phyloP scores from a whole-genome alignment of 352 stramenopile genomes.

The Globisporangium sylvaticum region DNA sequence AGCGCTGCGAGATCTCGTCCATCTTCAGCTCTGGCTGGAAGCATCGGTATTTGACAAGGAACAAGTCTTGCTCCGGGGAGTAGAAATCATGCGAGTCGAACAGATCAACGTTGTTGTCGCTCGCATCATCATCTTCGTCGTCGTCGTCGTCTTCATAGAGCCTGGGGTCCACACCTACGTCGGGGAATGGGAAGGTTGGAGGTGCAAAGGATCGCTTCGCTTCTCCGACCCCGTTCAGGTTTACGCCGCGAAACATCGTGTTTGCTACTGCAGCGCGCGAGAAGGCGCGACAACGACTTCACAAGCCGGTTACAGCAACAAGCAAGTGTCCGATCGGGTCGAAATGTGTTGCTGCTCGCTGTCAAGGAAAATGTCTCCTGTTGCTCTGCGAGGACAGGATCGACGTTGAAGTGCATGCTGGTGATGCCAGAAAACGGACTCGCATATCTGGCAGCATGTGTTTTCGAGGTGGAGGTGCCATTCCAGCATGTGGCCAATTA shows the following conservation, averaged over 20 bases:
- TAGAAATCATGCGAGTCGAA: constrained; percentile 44
- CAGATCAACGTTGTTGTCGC: constrained; percentile 29
- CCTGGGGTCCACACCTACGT: constrained; percentile 9
- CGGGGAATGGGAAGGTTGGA: constrained; percentile 31
- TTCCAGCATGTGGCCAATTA: background rate
- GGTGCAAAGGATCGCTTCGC: constrained; percentile 10
- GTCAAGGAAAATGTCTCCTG: background rate
- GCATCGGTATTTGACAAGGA: constrained; percentile 54
- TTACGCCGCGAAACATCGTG: constrained; percentile 3
- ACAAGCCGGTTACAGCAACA: background rate
- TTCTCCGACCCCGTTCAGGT: background rate
- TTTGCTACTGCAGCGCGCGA: background rate
- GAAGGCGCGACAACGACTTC: background rate
- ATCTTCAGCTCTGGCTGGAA: constrained; percentile 45
- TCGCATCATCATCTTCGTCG: constrained; percentile 22
- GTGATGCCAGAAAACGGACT: background rate
- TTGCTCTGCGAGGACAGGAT: background rate
- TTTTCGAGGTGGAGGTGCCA: background rate
- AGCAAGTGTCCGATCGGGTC: background rate
- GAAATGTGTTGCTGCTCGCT: background rate
- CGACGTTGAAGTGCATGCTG: background rate
- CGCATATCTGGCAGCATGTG: background rate
- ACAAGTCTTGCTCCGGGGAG: constrained; percentile 48
- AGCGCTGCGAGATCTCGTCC: constrained; percentile 33
- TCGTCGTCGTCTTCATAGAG: constrained; percentile 25